Conservation (phyloP, 305 asterid genomes). For the Fraxinus platypoda region DNA sequence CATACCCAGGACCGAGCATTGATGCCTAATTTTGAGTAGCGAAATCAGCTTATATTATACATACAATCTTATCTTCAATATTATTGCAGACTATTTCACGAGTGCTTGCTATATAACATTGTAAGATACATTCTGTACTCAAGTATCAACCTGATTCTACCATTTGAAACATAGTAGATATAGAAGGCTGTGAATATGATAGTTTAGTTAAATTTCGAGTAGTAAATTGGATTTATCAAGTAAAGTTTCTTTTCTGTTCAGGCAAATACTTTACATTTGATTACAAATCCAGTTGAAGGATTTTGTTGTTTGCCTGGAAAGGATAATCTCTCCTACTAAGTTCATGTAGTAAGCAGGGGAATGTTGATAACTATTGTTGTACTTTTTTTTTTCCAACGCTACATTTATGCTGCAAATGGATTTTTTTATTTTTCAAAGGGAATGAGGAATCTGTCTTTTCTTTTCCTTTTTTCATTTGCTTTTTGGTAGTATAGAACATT, state of each 20-base stretch:
- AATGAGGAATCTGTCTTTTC: not conserved
- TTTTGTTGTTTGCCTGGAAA: not conserved
- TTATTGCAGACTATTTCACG: not conserved
- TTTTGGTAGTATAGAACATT: not conserved
- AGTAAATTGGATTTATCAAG: not conserved
- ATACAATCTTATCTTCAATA: not conserved
- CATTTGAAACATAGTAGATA: not conserved
- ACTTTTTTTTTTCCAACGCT: not conserved
- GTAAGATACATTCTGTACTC: not conserved
- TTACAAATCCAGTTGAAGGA: not conserved
- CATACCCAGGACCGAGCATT: conserved; percentile 74
- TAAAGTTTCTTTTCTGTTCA: not conserved
- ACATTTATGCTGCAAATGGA: not conserved
- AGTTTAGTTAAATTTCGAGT: not conserved
- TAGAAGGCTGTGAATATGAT: not conserved
- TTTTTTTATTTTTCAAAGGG: not conserved
- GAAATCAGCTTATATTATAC: not conserved
- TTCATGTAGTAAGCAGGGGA: not conserved
- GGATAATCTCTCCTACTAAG: not conserved
- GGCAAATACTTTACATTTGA: not conserved
- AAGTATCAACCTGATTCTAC: not conserved
- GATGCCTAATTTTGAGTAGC: conserved; percentile 39
- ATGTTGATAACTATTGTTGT: not conserved
- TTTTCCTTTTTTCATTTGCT: not conserved
- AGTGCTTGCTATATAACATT: not conserved